Evolutionary conservation across 2,329 filamentous ascomycete species (phyloP), one percentile per base, ranked within the genome.

Genomic region (Claviceps spartinae): DNA sequence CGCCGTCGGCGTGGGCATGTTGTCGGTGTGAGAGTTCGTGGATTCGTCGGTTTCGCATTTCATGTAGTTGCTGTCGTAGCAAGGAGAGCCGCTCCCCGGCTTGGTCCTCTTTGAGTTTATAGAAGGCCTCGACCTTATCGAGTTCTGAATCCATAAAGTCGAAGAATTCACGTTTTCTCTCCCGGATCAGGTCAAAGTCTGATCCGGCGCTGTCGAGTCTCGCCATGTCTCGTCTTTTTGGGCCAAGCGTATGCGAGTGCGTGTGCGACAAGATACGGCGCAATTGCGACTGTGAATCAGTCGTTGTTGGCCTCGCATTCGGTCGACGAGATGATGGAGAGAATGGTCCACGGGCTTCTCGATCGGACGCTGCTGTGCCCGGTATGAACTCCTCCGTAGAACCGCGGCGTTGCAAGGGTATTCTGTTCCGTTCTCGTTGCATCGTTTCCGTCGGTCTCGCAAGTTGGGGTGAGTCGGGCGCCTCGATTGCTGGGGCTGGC

Each of bases 91-190:
- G 80, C 51, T 83, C 72, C 0, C 81, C 85, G 0, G 91, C 88
- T 63, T 96, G 88, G 30, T 86, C 78, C 63, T 98, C 93, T 63
- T 96, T 96, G 58, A 80, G 71, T 59, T 80, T 82, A 71, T 97
- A 97, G 62, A 98, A 98, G 0, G 73, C 69, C 63, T 98, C 90
- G 11, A 98, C 88, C 68, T 97, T 98, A n/a, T 83, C 76, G 14
- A 98, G 72, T 68, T 98, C 86, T 9, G 72, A 72, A 59, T 96
- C 88, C 50, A 98, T 72, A 61, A 93, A 98, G 0, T 74, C 69
- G 65, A 90, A 91, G 63, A 98, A 97, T 14, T 95, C 87, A n/a
- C 77, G 78, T 65, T 95, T 83, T 18, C 82, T 78, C 52, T 82
- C 74, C 45, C 86, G 84, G 3, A 94, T 75, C 41, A 87, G 77